Conservation (phyloP, 1,284 basidiomycete species). For the Malassezia globosa region DNA sequence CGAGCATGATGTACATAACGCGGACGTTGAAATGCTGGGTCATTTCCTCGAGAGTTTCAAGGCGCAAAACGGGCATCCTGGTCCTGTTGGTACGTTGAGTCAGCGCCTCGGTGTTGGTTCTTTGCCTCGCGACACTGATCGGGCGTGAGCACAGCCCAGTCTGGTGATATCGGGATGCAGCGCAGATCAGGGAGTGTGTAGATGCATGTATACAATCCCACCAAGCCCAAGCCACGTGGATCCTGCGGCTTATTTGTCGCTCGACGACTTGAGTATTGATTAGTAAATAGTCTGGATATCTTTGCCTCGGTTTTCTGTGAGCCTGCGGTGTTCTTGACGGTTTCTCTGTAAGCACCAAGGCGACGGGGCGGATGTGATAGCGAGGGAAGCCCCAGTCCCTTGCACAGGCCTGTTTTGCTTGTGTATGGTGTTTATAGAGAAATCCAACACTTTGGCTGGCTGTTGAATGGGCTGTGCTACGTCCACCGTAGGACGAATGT, state of each 20-base stretch:
- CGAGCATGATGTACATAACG: neutral
- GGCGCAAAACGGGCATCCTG: constrained; percentile 6
- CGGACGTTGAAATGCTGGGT: constrained; percentile 6
- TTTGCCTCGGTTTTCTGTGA: no score
- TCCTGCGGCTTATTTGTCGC: no score
- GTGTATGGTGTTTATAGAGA: constrained; percentile 12
- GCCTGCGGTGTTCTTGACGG: neutral
- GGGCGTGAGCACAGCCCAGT: no score
- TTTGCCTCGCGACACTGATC: constrained; percentile 27
- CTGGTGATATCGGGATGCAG: neutral
- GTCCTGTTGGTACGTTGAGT: constrained; percentile 43
- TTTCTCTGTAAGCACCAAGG: constrained; percentile 8
- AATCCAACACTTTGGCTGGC: constrained; percentile 7
- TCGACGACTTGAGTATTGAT: neutral
- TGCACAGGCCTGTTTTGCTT: neutral
- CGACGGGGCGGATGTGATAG: constrained; percentile 13
- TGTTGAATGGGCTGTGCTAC: constrained; percentile 17
- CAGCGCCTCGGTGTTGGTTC: constrained; percentile 45
- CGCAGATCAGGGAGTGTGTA: no score
- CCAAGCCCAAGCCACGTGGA: constrained; percentile 7
- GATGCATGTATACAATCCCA: neutral
- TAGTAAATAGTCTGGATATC: no score
- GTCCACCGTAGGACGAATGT: constrained; percentile 4
- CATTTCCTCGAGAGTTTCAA: constrained; percentile 17
- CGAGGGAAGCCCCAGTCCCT: constrained; percentile 17